Evolutionary conservation across 78 protist genomes (phyloP).

Genomic region (Protostelium mycophagum): DNA sequence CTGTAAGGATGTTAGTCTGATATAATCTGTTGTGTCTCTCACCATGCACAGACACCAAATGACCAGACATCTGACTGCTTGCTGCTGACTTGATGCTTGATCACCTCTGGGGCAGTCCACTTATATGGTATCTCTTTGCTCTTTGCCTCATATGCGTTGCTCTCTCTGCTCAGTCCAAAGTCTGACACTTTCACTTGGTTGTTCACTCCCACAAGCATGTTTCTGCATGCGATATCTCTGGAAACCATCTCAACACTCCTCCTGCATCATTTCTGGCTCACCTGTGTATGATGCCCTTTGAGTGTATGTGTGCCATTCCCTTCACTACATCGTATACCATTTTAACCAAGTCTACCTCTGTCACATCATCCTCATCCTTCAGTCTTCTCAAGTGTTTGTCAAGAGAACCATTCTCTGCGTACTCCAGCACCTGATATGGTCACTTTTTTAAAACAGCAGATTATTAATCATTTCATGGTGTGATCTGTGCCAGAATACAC

Average conservation of each 20-base stretch:
- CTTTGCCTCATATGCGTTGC: background rate
- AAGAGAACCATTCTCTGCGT: background rate
- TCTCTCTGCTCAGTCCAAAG: background rate
- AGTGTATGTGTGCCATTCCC: background rate
- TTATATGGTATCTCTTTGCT: background rate
- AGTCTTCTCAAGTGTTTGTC: background rate
- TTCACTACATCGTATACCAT: background rate
- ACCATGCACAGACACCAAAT: background rate
- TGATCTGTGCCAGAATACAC: too few relatives aligned
- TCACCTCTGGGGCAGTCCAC: background rate
- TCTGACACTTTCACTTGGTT: background rate
- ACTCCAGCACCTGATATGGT: too few relatives aligned
- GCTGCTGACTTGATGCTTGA: background rate
- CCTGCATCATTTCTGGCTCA: too few relatives aligned
- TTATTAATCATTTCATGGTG: too few relatives aligned
- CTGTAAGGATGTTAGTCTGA: background rate
- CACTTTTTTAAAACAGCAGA: too few relatives aligned
- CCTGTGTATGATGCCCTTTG: background rate
- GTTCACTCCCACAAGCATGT: background rate
- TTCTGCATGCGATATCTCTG: background rate
- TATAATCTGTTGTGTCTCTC: background rate
- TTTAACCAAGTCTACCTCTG: background rate
- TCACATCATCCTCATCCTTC: background rate
- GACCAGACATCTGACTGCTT: background rate
- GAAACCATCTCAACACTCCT: too few relatives aligned